These are phyloP conservation scores for Xylariomycetidae sp. DNA, from an alignment of 2,329 filamentous ascomycete genomes.

Conservation along the genomic window DNA sequence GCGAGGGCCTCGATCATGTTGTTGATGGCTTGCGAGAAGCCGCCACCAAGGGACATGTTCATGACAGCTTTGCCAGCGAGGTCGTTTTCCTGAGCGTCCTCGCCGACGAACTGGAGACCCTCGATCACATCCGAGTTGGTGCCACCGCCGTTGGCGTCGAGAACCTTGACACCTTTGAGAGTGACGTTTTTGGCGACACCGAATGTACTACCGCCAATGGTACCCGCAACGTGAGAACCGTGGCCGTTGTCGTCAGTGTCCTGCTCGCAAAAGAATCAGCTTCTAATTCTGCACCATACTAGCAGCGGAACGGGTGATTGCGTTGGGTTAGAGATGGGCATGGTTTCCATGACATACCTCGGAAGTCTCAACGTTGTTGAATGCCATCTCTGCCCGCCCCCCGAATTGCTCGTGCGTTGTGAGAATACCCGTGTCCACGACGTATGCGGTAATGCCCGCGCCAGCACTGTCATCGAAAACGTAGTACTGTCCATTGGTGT, in stretches of 20 bases:
- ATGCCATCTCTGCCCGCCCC: slow-evolving; percentile 48
- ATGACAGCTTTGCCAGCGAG: slow-evolving; percentile 51
- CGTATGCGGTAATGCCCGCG: slow-evolving; percentile 53
- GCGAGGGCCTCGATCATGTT: slow-evolving; percentile 46
- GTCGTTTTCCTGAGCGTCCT: slow-evolving; percentile 38
- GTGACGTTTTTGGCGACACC: slow-evolving; percentile 57
- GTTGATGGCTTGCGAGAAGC: slow-evolving; percentile 46
- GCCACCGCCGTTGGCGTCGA: slow-evolving; percentile 45
- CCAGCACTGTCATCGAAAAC: slow-evolving; percentile 50
- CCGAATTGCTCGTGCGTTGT: slow-evolving; percentile 52
- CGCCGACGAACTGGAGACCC: slow-evolving; percentile 54
- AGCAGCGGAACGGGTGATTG: too few relatives aligned
- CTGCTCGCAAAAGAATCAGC: slow-evolving; percentile 24
- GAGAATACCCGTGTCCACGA: slow-evolving; percentile 63
- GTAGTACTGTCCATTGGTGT: slow-evolving; percentile 34
- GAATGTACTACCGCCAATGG: slow-evolving; percentile 55
- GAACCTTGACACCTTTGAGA: slow-evolving; percentile 57
- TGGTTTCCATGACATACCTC: slow-evolving; percentile 40
- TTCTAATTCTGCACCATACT: neutral
- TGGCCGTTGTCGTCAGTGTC: slow-evolving; percentile 57
- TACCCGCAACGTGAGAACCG: slow-evolving; percentile 60
- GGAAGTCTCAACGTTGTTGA: slow-evolving; percentile 44
- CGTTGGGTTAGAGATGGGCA: too few relatives aligned
- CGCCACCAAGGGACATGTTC: slow-evolving; percentile 59
- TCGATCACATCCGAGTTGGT: slow-evolving; percentile 48